A percentile compares a stretch with the other conserved stretches of the same genome.
phyloP scores from a whole-genome alignment of 164 flowering plant genomes.

The Euptelea pleiosperma region DNA sequence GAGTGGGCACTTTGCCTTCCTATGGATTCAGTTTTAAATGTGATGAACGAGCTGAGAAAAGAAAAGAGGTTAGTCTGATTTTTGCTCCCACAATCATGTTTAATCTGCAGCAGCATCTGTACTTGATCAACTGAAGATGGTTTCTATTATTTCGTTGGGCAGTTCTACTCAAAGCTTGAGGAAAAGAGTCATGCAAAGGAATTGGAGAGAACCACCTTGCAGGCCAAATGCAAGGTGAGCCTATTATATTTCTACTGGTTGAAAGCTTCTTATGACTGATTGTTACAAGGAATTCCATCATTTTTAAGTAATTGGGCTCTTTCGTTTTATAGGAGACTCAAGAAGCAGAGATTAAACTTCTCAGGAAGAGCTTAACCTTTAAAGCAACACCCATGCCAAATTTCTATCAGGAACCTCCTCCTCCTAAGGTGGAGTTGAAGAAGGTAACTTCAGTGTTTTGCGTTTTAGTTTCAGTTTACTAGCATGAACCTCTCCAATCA shows the following conservation, averaged over 20 bases:
- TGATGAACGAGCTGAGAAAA: conserved; percentile 87
- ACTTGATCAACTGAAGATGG: conserved; percentile 9
- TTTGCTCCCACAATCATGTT: background rate
- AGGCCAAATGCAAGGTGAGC: conserved; percentile 84
- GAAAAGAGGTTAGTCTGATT: conserved; percentile 68
- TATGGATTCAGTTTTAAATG: conserved; percentile 87
- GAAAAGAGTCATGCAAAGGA: conserved; percentile 86
- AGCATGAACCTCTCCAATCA: background rate
- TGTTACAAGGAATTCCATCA: background rate
- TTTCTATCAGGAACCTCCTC: conserved; percentile 90
- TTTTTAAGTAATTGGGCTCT: conserved; percentile 1
- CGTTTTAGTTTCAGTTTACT: background rate
- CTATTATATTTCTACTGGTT: background rate
- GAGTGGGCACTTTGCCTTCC: conserved; percentile 61
- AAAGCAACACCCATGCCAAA: conserved; percentile 97
- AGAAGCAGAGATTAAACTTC: conserved; percentile 83
- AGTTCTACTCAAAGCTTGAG: conserved; percentile 91
- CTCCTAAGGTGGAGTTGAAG: conserved; percentile 75
- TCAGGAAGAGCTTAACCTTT: conserved; percentile 77
- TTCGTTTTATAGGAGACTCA: conserved; percentile 58
- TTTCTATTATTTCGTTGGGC: conserved; percentile 16
- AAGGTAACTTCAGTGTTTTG: conserved; percentile 47
- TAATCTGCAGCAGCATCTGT: background rate
- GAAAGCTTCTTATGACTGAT: background rate
- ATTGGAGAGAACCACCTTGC: conserved; percentile 61